These are phyloP conservation scores for Diospyros lotus DNA, from an alignment of 148 eudicot species.

Conservation along the genomic window DNA sequence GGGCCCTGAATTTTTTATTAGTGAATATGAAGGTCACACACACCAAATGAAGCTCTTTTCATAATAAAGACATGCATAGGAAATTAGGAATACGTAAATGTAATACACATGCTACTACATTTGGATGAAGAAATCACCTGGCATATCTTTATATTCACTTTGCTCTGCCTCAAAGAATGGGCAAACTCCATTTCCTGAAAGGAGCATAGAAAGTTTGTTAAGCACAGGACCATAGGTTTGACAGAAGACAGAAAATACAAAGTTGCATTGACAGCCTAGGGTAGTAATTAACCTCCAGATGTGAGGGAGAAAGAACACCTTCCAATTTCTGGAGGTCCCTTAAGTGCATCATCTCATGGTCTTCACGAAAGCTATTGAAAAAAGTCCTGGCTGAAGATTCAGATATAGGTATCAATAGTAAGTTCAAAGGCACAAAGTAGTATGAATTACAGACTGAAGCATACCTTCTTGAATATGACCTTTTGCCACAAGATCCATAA, in stretches of 20 bases:
- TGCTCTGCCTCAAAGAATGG: slow-evolving; percentile 89
- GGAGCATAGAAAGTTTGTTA: background rate
- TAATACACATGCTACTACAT: background rate
- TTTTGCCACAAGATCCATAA: slow-evolving; percentile 97
- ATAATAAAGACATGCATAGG: background rate
- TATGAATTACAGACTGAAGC: slow-evolving; percentile 15
- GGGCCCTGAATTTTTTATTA: too few species aligned
- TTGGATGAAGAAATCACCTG: slow-evolving; percentile 51
- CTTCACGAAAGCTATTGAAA: slow-evolving; percentile 86
- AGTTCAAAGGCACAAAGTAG: slow-evolving; percentile 9
- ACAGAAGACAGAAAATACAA: background rate
- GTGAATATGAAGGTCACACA: too few species aligned
- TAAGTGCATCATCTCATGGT: slow-evolving; percentile 83
- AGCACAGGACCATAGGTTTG: background rate
- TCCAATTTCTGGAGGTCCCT: slow-evolving; percentile 93
- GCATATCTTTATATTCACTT: slow-evolving; percentile 89
- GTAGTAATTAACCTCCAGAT: slow-evolving; percentile 71
- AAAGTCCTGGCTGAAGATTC: slow-evolving; percentile 61
- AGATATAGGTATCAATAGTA: slow-evolving; percentile 2
- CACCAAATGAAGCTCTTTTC: background rate
- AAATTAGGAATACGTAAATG: background rate
- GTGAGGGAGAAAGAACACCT: slow-evolving; percentile 98
- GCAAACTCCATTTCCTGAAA: slow-evolving; percentile 98
- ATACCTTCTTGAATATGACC: slow-evolving; percentile 91
- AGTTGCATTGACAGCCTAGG: slow-evolving; percentile 9